Evolutionary conservation across 495 filamentous ascomycete species (phyloP).

Genomic region (Podospora tetraspora): DNA sequence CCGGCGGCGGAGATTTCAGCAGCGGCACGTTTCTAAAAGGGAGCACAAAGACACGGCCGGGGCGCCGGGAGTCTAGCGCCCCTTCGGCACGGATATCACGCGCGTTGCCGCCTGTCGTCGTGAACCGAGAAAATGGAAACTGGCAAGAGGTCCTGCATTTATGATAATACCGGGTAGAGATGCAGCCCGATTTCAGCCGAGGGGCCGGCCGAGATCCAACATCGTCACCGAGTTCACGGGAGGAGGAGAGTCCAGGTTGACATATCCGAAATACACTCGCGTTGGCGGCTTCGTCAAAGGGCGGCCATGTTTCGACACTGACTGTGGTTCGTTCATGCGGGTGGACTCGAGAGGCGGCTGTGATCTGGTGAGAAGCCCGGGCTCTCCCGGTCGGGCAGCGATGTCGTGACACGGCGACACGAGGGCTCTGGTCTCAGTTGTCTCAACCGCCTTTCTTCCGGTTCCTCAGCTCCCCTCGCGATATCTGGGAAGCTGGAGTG

Average conservation of each 20-base stretch:
- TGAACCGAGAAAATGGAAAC: not conserved
- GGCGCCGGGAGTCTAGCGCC: slow-evolving; percentile 1
- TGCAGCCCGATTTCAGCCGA: slow-evolving; percentile 12
- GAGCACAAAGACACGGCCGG: not conserved
- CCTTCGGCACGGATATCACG: slow-evolving; percentile 5
- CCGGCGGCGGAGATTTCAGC: slow-evolving; percentile 6
- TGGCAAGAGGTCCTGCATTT: slow-evolving; percentile 11
- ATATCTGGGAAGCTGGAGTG: not conserved
- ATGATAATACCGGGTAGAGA: slow-evolving; percentile 10
- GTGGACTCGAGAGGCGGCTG: not conserved
- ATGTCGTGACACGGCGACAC: not conserved
- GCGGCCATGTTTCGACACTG: not conserved
- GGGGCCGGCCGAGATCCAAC: slow-evolving; percentile 1
- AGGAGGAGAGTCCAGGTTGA: not conserved
- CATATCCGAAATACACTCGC: not conserved
- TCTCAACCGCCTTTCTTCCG: not conserved
- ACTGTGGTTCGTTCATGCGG: not conserved
- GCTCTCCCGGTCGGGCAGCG: not conserved
- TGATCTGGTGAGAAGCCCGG: not conserved
- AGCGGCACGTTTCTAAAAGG: slow-evolving; percentile 7
- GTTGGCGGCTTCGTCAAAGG: not conserved
- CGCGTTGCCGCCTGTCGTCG: not conserved
- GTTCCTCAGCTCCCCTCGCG: not conserved
- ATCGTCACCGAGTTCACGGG: not conserved
- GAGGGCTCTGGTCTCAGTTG: not conserved